Conservation (phyloP, 768 basidiomycete species). For the Leccinum pellstonianum region DNA sequence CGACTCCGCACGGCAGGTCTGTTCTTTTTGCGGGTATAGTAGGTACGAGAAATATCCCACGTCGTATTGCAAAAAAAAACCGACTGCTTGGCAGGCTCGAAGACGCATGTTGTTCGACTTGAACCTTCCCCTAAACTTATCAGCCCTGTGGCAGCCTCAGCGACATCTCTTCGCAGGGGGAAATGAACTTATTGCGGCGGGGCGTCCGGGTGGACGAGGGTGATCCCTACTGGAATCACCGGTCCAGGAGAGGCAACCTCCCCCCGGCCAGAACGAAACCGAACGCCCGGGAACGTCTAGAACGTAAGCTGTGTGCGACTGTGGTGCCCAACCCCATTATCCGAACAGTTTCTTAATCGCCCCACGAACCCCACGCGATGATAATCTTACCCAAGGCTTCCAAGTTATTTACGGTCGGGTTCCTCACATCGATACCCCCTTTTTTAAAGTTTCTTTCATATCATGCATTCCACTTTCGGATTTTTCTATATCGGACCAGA, state of each 20-base stretch:
- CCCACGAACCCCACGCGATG: not conserved
- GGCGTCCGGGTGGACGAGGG: not conserved
- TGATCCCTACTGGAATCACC: not conserved
- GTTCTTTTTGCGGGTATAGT: not conserved
- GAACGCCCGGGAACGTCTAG: not conserved
- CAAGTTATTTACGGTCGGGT: not conserved
- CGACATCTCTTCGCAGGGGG: not conserved
- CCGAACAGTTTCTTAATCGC: not conserved
- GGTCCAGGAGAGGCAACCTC: not conserved
- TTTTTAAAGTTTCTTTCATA: not conserved
- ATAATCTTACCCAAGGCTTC: not conserved
- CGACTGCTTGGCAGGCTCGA: not conserved
- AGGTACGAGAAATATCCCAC: not conserved
- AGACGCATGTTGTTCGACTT: not conserved
- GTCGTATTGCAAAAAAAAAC: not conserved
- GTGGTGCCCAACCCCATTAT: not conserved
- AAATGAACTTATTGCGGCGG: not conserved
- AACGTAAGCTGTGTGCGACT: not conserved
- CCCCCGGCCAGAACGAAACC: not conserved
- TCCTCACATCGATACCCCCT: not conserved
- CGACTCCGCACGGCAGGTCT: not conserved
- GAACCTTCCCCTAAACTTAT: not conserved
- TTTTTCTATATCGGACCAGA: not conserved
- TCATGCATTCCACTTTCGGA: not conserved
- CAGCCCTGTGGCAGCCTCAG: not conserved